Evolutionary conservation across 345 rosid species (phyloP), one percentile per base, ranked within the genome.

Genomic region (Sisymbrium irio): DNA sequence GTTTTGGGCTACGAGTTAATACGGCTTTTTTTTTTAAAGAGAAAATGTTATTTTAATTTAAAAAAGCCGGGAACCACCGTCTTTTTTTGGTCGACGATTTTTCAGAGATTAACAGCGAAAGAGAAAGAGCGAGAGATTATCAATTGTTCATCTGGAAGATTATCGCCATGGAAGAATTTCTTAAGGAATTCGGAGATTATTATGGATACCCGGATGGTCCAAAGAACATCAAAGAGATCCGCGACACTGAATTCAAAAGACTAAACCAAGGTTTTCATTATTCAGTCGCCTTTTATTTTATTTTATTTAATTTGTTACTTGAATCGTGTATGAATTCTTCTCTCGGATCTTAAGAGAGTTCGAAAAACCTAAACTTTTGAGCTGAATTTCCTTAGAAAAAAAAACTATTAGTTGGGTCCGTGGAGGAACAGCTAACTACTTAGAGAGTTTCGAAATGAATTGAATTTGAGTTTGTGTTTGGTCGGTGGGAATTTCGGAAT

Each of bases 181-280:
- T 95, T 17, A 53, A 78, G 68, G 91, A 90, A 62, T 95, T 87
- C 22, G 92, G 93, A 19, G 82, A 54, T 15, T 83, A 74, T 57
- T 92, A 95, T 72, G 99, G 99, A 27, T 95, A 95, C 56, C 97
- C 97, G 8, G 68, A 87, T 72, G 92, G 83, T 46, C 84, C 88
- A 10, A 92, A 88, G 74, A 79, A 63, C 80, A 82, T 95, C 67
- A 86, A 84, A 20, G 81, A 87, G 70, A 90, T 92, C 73, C 88
- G 99, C 33, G 86, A 90, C 3, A 72, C 88, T 22, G 97, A 95
- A 69, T 95, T 92, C 89, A 87, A 86, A 75, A 88, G 99, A 62
- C 76, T 90, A 78, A 78, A 87, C 61, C 47, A 80, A 58, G 89
- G 92, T 87, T 22, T 44, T 22, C 25, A 22, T 22, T 22, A 22